These are phyloP conservation scores for Bertia moriformis DNA, from an alignment of 2,329 filamentous ascomycete genomes.

Conservation along the genomic window DNA sequence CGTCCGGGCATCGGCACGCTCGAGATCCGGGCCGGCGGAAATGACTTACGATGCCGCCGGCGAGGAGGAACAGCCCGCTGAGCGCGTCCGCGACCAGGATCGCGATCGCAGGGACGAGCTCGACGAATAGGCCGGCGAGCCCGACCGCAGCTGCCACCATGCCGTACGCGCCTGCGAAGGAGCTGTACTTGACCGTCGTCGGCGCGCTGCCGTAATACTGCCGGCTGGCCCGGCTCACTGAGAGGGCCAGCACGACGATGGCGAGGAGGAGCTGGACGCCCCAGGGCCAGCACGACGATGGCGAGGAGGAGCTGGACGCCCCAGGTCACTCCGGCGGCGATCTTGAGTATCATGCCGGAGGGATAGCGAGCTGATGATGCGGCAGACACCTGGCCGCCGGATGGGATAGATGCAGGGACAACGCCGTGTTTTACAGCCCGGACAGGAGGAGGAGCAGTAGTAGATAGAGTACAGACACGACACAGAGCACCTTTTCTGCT, in stretches of 20 bases:
- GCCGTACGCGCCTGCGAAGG: background rate
- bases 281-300: background rate
- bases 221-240: background rate
- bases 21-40: background rate
- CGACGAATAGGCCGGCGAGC: background rate
- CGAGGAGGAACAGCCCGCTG: no score
- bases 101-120: background rate
- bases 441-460: no score
- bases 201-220: background rate
- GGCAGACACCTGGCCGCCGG: no score
- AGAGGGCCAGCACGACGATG: background rate
- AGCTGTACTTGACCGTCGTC: no score
- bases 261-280: background rate
- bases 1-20: background rate
- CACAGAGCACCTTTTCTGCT: no score
- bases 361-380: no score
- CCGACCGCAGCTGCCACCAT: background rate
- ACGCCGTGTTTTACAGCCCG: no score
- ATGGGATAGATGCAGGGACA: no score
- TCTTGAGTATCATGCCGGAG: no score
- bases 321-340: no score
- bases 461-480: no score
- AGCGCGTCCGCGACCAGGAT: background rate
- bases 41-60: background rate
- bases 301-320: background rate